Conservation (phyloP, 1,139 yeast species). For the Suhomyces kunorum region DNA sequence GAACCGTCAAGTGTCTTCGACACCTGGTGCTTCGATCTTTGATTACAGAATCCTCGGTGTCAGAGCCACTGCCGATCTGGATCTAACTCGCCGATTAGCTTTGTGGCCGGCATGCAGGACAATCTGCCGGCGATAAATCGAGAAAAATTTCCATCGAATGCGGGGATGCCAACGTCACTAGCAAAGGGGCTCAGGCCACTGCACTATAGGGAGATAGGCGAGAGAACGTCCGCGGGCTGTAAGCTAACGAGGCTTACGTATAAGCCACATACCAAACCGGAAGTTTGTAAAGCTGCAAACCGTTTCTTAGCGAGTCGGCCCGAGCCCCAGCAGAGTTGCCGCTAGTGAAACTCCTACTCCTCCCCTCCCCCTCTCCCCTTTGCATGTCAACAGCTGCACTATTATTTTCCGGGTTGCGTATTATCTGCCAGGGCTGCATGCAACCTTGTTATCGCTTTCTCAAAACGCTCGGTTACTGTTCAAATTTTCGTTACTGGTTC, state of each 20-base stretch:
- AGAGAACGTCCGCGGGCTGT: not conserved
- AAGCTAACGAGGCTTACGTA: not conserved
- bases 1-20: too few relatives aligned
- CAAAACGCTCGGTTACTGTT: conserved; percentile 10
- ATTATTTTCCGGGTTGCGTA: conserved; percentile 1
- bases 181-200: conserved; percentile 5
- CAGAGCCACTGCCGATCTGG: not conserved
- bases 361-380: too few relatives aligned
- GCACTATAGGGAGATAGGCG: conserved; percentile 1
- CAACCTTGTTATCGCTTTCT: conserved; percentile 5
- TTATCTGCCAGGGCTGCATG: conserved; percentile 3
- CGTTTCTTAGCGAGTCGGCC: too few relatives aligned
- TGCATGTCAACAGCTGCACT: not conserved
- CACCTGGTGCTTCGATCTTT: not conserved
- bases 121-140: too few relatives aligned
- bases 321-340: too few relatives aligned
- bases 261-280: too few relatives aligned
- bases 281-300: too few relatives aligned
- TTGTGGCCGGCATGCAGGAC: not conserved
- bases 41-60: not conserved
- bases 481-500: conserved; percentile 3
- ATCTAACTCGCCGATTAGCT: conserved; percentile 1
- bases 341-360: too few relatives aligned
- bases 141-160: too few relatives aligned
- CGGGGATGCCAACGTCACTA: conserved; percentile 3